Percentiles rank a stretch among this genome's conserved stretches.
These are phyloP conservation scores for Yamadazyma atmosphaerica DNA, from an alignment of 1,139 yeast species.

Conservation along the genomic window DNA sequence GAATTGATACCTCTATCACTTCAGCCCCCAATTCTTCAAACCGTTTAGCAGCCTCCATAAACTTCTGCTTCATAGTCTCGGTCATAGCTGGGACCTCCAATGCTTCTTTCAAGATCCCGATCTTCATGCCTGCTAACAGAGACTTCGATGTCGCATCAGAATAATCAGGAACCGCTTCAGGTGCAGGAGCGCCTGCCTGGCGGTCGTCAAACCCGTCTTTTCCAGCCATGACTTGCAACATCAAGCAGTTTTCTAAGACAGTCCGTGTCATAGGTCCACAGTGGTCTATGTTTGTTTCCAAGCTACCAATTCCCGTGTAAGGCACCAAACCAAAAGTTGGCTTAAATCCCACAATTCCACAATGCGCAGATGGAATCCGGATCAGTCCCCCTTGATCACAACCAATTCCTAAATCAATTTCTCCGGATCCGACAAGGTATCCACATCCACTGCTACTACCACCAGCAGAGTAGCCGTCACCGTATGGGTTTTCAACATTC, in stretches of 20 bases:
- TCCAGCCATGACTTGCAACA: slow-evolving; percentile 16
- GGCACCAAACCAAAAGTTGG: slow-evolving; percentile 18
- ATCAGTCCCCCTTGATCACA: slow-evolving; percentile 17
- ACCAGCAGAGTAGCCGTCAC: slow-evolving; percentile 16
- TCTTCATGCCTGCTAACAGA: slow-evolving; percentile 13
- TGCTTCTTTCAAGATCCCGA: slow-evolving; percentile 16
- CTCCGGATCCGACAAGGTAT: slow-evolving; percentile 14
- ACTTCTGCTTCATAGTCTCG: slow-evolving; percentile 10
- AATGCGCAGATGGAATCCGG: slow-evolving; percentile 15
- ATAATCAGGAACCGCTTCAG: slow-evolving; percentile 20
- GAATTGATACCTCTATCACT: slow-evolving; percentile 15
- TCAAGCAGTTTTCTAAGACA: slow-evolving; percentile 12
- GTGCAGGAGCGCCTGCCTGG: slow-evolving; percentile 23
- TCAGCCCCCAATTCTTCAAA: slow-evolving; percentile 16
- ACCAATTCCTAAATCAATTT: slow-evolving; percentile 15
- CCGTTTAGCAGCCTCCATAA: slow-evolving; percentile 11
- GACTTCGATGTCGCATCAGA: slow-evolving; percentile 6
- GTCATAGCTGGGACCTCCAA: slow-evolving; percentile 15
- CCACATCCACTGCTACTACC: slow-evolving; percentile 18
- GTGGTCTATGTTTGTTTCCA: slow-evolving; percentile 17
- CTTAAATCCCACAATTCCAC: slow-evolving; percentile 17
- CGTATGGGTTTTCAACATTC: slow-evolving; percentile 15
- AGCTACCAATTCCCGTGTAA: slow-evolving; percentile 16
- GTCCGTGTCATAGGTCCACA: slow-evolving; percentile 16
- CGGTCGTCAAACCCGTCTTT: slow-evolving; percentile 20